Conservation (phyloP, 2,329 filamentous ascomycete genomes). For the Xylariaceae sp. region DNA sequence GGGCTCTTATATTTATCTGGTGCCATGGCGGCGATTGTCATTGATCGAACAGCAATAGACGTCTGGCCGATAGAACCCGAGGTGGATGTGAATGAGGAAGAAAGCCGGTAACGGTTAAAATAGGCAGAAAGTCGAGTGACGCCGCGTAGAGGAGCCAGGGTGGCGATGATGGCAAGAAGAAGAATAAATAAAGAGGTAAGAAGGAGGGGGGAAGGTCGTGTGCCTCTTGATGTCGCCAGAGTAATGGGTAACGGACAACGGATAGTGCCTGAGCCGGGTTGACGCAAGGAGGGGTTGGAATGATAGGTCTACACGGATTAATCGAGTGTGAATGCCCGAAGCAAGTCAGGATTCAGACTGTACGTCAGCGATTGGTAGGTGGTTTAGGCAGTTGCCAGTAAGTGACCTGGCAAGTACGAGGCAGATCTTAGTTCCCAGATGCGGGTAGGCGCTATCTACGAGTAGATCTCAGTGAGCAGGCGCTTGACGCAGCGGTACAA, state of each 20-base stretch:
- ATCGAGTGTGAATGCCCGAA: too few species aligned
- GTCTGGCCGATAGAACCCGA: conserved; percentile 23
- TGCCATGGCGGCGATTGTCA: conserved; percentile 57
- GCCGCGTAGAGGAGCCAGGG: conserved; percentile 61
- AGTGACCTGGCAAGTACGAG: too few species aligned
- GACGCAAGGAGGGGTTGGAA: conserved; percentile 1
- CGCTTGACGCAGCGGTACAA: too few species aligned
- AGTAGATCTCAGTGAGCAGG: too few species aligned
- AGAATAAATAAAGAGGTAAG: conserved; percentile 46
- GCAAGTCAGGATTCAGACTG: too few species aligned
- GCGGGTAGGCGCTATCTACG: too few species aligned
- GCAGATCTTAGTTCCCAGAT: too few species aligned
- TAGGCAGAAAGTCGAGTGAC: conserved; percentile 54
- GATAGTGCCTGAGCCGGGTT: not conserved
- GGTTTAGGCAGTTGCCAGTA: too few species aligned
- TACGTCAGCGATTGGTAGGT: too few species aligned
- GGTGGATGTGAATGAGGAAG: conserved; percentile 31
- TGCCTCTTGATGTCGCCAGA: conserved; percentile 34
- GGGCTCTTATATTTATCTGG: conserved; percentile 64
- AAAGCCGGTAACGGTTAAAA: conserved; percentile 49
- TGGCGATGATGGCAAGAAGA: conserved; percentile 52
- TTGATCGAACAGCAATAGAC: conserved; percentile 25
- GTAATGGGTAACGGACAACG: conserved; percentile 18
- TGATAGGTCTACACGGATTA: not conserved
- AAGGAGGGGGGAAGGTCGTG: conserved; percentile 37